Evolutionary conservation across 2,329 filamentous ascomycete genomes (phyloP).

Genomic region (Helotiales sp.): DNA sequence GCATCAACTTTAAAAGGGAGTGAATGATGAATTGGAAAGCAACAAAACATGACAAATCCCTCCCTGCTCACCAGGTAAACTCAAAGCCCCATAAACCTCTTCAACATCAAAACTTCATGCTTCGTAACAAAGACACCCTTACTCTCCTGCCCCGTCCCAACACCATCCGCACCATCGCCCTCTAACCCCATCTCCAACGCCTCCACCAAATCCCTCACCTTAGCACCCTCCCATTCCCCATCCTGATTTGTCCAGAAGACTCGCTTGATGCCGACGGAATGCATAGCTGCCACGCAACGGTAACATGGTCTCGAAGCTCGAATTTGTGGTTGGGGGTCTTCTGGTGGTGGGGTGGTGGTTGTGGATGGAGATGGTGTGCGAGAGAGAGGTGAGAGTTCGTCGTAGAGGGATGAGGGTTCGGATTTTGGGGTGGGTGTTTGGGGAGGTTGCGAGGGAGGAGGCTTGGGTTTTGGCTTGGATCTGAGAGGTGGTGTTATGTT

Average conservation of each 20-base stretch:
- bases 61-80: not conserved
- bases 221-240: slow-evolving; percentile 51
- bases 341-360: not conserved
- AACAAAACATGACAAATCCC: too few species aligned
- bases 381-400: slow-evolving; percentile 41
- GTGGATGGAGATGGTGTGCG: slow-evolving; percentile 17
- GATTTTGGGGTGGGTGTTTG: not conserved
- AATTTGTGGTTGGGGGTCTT: slow-evolving; percentile 14
- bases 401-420: slow-evolving; percentile 42
- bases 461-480: not conserved
- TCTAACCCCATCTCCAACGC: slow-evolving; percentile 39
- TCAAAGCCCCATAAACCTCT: slow-evolving; percentile 29
- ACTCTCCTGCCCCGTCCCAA: slow-evolving; percentile 23
- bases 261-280: slow-evolving; percentile 50
- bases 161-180: slow-evolving; percentile 42
- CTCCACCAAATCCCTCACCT: slow-evolving; percentile 49
- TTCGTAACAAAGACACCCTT: slow-evolving; percentile 50
- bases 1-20: too few species aligned
- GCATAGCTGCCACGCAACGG: slow-evolving; percentile 51
- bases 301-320: slow-evolving; percentile 49
- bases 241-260: slow-evolving; percentile 52
- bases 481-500: slow-evolving; percentile 4
- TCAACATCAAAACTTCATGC: slow-evolving; percentile 51
- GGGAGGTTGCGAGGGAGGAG: not conserved
- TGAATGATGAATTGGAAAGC: too few species aligned